These are phyloP conservation scores for Pycnococcus provasolii DNA, from an alignment of 139 green algal genomes.

Conservation along the genomic window DNA sequence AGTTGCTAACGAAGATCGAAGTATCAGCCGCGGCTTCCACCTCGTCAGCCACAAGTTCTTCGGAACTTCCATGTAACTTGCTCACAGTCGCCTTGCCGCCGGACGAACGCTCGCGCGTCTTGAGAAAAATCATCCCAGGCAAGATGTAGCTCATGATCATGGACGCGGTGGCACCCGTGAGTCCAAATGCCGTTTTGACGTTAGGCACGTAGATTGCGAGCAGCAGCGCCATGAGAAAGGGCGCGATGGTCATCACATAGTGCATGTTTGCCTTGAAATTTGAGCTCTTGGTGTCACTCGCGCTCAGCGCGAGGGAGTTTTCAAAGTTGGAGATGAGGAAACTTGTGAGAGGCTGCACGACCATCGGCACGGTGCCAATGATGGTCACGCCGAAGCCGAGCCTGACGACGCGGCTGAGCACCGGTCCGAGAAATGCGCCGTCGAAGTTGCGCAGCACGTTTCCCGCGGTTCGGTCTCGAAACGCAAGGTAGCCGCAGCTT, in stretches of 20 bases:
- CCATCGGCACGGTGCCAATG: neutral
- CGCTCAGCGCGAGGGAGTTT: neutral
- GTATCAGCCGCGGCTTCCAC: too few species aligned
- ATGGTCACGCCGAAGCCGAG: neutral
- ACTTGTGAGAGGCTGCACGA: neutral
- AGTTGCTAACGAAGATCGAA: too few species aligned
- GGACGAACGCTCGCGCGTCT: too few species aligned
- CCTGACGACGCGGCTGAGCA: neutral
- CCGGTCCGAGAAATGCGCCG: neutral
- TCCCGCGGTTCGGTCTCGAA: neutral
- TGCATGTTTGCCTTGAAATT: neutral
- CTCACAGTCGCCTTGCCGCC: too few species aligned
- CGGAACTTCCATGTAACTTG: too few species aligned
- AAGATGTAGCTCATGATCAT: neutral
- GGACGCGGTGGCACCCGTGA: slow-evolving; percentile 3
- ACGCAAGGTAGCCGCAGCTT: neutral
- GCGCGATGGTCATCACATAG: neutral
- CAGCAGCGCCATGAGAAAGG: neutral
- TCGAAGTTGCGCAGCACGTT: slow-evolving; percentile 13
- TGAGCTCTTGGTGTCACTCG: neutral
- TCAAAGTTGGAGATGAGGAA: neutral
- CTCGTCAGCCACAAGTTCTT: too few species aligned
- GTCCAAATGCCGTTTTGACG: neutral
- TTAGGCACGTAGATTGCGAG: neutral
- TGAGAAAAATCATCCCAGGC: neutral